Evolutionary conservation across 306 rosid genomes (phyloP).

Genomic region (Malus sylvestris): DNA sequence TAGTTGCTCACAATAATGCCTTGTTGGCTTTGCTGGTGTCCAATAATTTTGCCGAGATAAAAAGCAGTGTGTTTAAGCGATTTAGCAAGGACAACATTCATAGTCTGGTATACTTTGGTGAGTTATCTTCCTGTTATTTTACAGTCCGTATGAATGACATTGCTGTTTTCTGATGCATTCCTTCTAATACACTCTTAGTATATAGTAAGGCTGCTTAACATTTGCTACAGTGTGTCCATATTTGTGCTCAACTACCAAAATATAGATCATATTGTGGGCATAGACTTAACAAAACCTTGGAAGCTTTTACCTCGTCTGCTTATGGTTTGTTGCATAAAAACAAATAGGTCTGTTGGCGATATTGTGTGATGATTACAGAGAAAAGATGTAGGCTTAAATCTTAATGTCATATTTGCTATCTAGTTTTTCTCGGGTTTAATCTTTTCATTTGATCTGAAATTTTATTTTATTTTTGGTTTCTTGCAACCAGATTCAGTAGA

Average conservation of each 20-base stretch:
- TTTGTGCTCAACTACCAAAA: background rate
- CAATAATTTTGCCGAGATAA: constrained; percentile 95
- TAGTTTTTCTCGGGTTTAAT: background rate
- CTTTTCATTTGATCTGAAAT: constrained; percentile 7
- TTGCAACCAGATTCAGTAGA: constrained; percentile 80
- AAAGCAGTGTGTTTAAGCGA: constrained; percentile 91
- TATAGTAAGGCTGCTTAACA: background rate
- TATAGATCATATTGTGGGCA: background rate
- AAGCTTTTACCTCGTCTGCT: background rate
- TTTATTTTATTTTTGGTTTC: constrained; percentile 7
- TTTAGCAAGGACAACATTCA: constrained; percentile 87
- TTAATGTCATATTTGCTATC: background rate
- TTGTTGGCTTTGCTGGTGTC: constrained; percentile 91
- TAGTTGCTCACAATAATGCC: constrained; percentile 95
- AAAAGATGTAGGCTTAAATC: background rate
- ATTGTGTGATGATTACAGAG: background rate
- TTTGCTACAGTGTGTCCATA: background rate
- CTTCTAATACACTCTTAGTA: background rate
- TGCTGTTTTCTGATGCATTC: background rate
- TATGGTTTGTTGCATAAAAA: background rate
- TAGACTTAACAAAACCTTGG: background rate
- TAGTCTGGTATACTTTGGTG: constrained; percentile 88
- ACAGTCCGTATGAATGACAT: background rate
- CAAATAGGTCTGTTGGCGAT: background rate
- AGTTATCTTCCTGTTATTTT: constrained; percentile 22